Evolutionary conservation across 139 green algal species (phyloP), one percentile per base, ranked within the genome.

Genomic region (Pycnococcus provasolii): DNA sequence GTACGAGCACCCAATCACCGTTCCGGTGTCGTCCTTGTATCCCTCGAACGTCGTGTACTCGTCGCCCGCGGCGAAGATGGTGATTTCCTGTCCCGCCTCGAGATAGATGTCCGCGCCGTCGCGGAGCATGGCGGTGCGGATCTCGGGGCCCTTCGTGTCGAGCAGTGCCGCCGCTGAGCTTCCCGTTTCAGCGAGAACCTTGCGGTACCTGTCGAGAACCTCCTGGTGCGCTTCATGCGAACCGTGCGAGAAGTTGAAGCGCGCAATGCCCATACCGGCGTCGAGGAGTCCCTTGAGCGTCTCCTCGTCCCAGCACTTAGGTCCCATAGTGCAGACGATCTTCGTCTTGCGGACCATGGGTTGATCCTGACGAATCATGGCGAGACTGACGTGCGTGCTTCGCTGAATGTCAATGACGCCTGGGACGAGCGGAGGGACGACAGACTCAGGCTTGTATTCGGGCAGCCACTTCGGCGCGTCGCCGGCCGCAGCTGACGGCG

Each of bases 221-320:
- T 81, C 66, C 44, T 68, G 64, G 72, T 88, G 80, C 2, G 67
- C 76, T 42, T 77, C 65, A 60, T 91, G 84, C 64, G 81, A 73
- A 42, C 84, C 85, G 62, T 89, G 81, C 53, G 63, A 80, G 68
- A 91, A 90, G 79, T 88, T 90, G 44, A 89, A 60, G 15, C 81
- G 80, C 45, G 83, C 68, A 41, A 91, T 70, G 66, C 82, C 77
- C 80, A 89, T 86, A 64, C 85, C 85, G 37, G 80, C 78, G 55
- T 87, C 80, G 45, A 87, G 59, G 60, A 91, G 77, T 60, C 69
- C 44, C 13, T 66, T 52, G 42, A 77, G 52, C 11, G 41, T 64
- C 40, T 51, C 58, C 60, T 15, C 50, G 53, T 64, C 50, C 44
- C 63, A 74, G 60, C 67, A 77, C 55, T 80, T 83, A 42, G 76